Evolutionary conservation across 2,329 filamentous ascomycete species (phyloP), one percentile per base, ranked within the genome.

Genomic region (Alternaria triticimaculans): DNA sequence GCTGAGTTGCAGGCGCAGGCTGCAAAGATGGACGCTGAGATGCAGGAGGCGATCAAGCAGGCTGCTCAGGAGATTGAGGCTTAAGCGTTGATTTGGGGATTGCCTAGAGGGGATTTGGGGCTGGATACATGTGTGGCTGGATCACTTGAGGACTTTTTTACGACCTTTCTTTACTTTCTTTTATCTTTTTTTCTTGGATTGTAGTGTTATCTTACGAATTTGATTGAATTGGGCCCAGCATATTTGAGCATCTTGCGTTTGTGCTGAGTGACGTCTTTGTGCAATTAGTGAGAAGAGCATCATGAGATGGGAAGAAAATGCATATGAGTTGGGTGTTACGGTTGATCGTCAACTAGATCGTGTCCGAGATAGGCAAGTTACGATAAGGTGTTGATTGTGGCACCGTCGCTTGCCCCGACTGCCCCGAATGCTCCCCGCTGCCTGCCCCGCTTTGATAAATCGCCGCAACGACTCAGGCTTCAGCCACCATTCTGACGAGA

Each of bases 41-140:
- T 70, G 15, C 44, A 26, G 4, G 56, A 55, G 11, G n/a, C 21
- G 20, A 57, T 46, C n/a, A 53, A 60, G 51, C 50, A 45, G 6
- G 51, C 55, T 46, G 51, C 61, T 8, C 46, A 44, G 57, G 26
- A 43, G 20, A 60, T 63, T 14, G 50, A 41, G 18, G 57, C 37
- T 15, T 63, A 56, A 37, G 45, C 2, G 23, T 6, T n/a, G 14
- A 18, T 21, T 8, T 25, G 37, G 2, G 2, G 21, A 26, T 15
- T 54, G n/a, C 6, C 14, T 14, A 6, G 51, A 12, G 18, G 44
- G 28, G 28, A 26, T 25, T 7, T 44, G 15, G 25, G 28, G 30
- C 14, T 43, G 46, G 46, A 51, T 41, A 15, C 41, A 44, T n/a
- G n/a, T 26, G 41, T 62, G 60, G 30, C 55, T 58, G 60, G 60